Conservation (phyloP, 73 alveolate genomes). For the Tetrahymena borealis region DNA sequence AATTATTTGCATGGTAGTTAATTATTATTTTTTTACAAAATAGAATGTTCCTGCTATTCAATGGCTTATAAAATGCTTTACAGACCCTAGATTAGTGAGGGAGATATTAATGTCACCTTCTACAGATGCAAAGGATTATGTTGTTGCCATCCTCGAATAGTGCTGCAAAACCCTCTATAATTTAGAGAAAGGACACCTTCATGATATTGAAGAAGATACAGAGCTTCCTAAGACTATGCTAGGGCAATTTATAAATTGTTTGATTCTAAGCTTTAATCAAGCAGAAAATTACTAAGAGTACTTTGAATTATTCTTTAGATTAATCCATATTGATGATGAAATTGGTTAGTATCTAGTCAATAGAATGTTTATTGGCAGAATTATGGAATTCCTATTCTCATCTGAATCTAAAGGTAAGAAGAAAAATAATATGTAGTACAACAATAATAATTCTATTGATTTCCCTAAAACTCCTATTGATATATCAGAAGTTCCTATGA, state of each 20-base stretch:
- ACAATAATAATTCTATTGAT: background rate
- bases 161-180: background rate
- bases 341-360: background rate
- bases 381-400: background rate
- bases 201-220: background rate
- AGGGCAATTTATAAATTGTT: background rate
- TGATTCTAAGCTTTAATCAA: background rate
- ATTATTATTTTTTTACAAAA: too few relatives aligned
- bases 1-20: too few relatives aligned
- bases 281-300: background rate
- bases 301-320: background rate
- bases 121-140: background rate
- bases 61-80: background rate
- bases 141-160: background rate
- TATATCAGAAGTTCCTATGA: background rate
- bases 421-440: background rate
- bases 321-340: background rate
- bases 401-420: background rate
- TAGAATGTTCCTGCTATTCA: background rate
- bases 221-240: background rate
- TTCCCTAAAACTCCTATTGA: background rate
- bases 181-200: background rate
- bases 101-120: background rate
- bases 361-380: background rate
- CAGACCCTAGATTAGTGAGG: background rate